Evolutionary conservation across 306 rosid species (phyloP), one percentile per base, ranked within the genome.

Genomic region (Begonia peltatifolia): DNA sequence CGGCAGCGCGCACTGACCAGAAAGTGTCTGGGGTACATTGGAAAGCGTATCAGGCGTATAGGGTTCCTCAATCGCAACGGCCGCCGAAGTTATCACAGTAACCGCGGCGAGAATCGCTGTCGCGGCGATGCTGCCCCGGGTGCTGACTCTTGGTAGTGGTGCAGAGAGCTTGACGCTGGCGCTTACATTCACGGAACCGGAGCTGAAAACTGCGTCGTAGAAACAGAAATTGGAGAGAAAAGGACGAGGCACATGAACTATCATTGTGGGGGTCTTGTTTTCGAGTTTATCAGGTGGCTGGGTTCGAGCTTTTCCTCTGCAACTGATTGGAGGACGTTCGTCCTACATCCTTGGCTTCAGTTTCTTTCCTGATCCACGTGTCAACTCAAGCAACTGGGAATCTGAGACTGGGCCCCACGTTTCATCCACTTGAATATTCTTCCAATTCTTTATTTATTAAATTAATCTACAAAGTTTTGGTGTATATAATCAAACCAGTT

Each of bases 21-120:
- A 90, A 25, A 90, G 78, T 18, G 79, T 80, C 71, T 90, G 97
- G 9, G 95, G 97, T 56, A 90, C 66, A 73, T 90, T 90, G 10
- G 76, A 60, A 4, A 90, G 80, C 14, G 48, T 7, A 11, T 44
- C 48, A 10, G 48, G 48, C 6, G 2, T 11, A 12, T 44, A n/a
- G 48, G 48, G 48, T 44, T 44, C 48, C 48, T 44, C 48, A 44
- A 44, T n/a, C 14, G 14, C 48, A 12, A 44, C 14, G 12, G 48
- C 48, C 14, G 48, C 48, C 12, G 48, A 10, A 44, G 48, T 7
- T 5, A 44, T 44, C 12, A 44, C 48, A 10, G 48, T 44, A 44
- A 14, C 48, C 14, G 48, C 48, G 9, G 48, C 48, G 12, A 44
- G 13, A 11, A 44, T 44, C 12, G 48, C 48, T 11, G 14, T 7